Base-by-base conservation (phyloP, 306 rosid species). In the Aeschynomene evenia region DNA sequence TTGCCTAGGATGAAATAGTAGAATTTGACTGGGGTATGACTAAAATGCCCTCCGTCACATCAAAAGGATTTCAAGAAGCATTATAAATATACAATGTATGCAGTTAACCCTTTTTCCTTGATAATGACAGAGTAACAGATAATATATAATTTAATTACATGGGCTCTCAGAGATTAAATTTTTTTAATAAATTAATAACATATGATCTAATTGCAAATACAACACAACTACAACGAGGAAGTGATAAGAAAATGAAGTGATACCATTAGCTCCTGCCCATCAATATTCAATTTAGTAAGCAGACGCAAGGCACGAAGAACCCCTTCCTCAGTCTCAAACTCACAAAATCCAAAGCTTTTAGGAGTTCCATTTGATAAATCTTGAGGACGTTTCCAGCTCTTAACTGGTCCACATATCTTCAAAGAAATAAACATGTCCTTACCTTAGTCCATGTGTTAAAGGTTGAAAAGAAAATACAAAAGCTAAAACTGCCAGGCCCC, bases 361-460 rank as follows among this genome's bases (percentile, higher is more conserved):
- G 91, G 97, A 72, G 91, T 80, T 72, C 97, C 99, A 81, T 84
- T 83, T 4, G 97, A 78, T 68, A 94, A 88, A 87, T 85, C 84
- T 79, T 90, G 97, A 67, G 89, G 81, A 42, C 97, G 96, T 79
- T 95, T 95, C 99, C 99, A 95, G 85, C 84, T 86, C 88, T 91
- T 95, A 84, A 95, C 87, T 66, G 90, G 82, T 79, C 99, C 99
- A 73, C 99, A 95, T 28, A 88, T 76, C 99, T 95, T 56, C 14
- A 85, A 14, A 65, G 58, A 76, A 77, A 61, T 36, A 55, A 72
- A 61, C 12, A 3, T 43, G 33, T 5, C 33, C 8, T 31, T 33
- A 63, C 33, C 8, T 31, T 33, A 63, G 50, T 9, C 22, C 31
- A 59, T 63, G 37, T 19, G 4, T 24, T 66, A 65, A 49, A 73